Conservation (phyloP, 352 stramenopile genomes). For the Phytopythium ostracodes region DNA sequence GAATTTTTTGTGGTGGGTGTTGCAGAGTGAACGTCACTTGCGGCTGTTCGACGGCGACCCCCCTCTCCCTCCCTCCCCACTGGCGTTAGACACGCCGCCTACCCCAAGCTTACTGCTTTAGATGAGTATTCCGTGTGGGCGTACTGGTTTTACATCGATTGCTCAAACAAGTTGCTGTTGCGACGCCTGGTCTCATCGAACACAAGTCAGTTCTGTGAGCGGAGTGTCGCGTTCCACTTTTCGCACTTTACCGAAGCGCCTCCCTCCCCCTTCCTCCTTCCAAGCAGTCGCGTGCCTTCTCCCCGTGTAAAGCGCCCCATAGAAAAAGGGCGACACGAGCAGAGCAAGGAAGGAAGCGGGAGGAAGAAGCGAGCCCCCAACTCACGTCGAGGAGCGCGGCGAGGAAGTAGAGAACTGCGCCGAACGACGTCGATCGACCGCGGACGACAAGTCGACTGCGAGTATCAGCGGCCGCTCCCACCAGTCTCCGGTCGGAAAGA, state of each 20-base stretch:
- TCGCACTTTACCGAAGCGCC: constrained; percentile 2
- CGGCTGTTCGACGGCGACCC: constrained; percentile 2
- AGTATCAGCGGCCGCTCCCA: no score
- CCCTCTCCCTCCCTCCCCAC: not conserved
- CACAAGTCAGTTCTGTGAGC: not conserved
- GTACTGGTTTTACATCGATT: not conserved
- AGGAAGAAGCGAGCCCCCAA: not conserved
- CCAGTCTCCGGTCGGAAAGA: not conserved
- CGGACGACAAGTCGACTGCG: no score
- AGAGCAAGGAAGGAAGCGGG: not conserved
- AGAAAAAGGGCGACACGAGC: not conserved
- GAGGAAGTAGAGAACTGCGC: not conserved
- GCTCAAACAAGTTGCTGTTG: not conserved
- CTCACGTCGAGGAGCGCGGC: not conserved
- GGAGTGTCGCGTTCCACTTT: constrained; percentile 2
- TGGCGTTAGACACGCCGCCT: constrained; percentile 7
- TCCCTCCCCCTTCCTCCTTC: not conserved
- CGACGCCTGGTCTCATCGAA: not conserved
- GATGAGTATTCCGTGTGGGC: no score
- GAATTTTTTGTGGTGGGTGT: constrained; percentile 6
- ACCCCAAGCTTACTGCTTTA: not conserved
- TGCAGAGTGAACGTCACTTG: not conserved
- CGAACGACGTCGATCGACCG: not conserved
- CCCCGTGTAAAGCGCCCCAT: constrained; percentile 2
- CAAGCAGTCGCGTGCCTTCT: constrained; percentile 6